A percentile compares a stretch with the other conserved stretches of the same genome.
These are phyloP conservation scores for Pilaira anomala DNA, from an alignment of 192 early-diverging fungal genomes.

Conservation along the genomic window DNA sequence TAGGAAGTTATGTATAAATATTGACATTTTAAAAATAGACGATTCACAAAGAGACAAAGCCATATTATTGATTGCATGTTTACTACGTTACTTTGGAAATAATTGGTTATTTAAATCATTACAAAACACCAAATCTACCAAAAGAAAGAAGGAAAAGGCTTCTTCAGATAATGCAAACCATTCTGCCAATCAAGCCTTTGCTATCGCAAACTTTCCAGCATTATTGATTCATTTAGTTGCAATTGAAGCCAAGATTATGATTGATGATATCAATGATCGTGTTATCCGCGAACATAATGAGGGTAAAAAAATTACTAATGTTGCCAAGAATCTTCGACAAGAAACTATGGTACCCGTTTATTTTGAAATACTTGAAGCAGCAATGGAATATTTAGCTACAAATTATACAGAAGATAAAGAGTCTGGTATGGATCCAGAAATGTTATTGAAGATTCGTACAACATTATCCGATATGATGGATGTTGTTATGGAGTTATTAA, in stretches of 20 bases:
- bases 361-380: conserved; percentile 40
- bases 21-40: conserved; percentile 10
- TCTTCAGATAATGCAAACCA: not conserved
- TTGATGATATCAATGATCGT: conserved; percentile 36
- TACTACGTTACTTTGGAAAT: conserved; percentile 36
- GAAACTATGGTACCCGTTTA: conserved; percentile 37
- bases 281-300: not conserved
- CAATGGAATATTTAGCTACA: conserved; percentile 36
- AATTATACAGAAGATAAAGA: conserved; percentile 26
- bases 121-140: conserved; percentile 10
- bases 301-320: not conserved
- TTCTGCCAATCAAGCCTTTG: not conserved
- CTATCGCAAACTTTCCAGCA: conserved; percentile 35
- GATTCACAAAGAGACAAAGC: conserved; percentile 33
- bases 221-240: conserved; percentile 38
- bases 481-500: conserved; percentile 34
- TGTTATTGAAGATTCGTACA: conserved; percentile 32
- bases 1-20: not conserved
- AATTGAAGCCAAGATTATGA: conserved; percentile 39
- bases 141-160: conserved; percentile 3
- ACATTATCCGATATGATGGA: conserved; percentile 37
- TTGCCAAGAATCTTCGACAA: conserved; percentile 15
- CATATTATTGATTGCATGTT: conserved; percentile 16
- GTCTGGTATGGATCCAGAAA: conserved; percentile 32
- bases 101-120: conserved; percentile 39